These are phyloP conservation scores for Aspergillus sp. DNA, from an alignment of 2,329 filamentous ascomycete genomes.

Conservation along the genomic window DNA sequence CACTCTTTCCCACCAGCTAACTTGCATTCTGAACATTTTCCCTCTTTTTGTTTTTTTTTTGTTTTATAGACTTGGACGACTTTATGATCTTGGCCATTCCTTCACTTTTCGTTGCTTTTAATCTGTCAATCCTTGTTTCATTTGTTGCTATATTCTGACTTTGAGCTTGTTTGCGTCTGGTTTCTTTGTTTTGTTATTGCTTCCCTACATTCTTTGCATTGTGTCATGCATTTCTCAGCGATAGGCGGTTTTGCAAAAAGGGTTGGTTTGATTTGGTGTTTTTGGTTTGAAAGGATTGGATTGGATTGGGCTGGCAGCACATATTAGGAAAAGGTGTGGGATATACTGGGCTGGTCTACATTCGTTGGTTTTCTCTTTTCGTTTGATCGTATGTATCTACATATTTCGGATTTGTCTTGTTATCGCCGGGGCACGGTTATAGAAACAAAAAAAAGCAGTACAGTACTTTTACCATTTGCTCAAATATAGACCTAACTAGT, in stretches of 20 bases:
- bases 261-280: no score
- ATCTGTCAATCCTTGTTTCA: constrained; percentile 6
- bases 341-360: no score
- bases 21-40: constrained; percentile 9
- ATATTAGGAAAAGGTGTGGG: no score
- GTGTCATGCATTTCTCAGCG: constrained; percentile 3
- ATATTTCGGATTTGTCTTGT: no score
- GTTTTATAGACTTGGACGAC: constrained; percentile 19
- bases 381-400: no score
- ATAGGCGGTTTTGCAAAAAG: background rate
- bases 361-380: no score
- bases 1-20: constrained; percentile 31
- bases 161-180: background rate
- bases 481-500: no score
- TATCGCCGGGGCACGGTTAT: no score
- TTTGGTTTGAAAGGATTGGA: no score
- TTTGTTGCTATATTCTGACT: constrained; percentile 4
- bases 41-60: constrained; percentile 5
- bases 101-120: constrained; percentile 9
- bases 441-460: no score
- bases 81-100: constrained; percentile 16
- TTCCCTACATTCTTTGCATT: background rate
- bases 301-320: no score
- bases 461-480: no score
- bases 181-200: constrained; percentile 2